These are phyloP conservation scores for Termitomyces sp. DNA, from an alignment of 768 basidiomycete species.

Conservation along the genomic window DNA sequence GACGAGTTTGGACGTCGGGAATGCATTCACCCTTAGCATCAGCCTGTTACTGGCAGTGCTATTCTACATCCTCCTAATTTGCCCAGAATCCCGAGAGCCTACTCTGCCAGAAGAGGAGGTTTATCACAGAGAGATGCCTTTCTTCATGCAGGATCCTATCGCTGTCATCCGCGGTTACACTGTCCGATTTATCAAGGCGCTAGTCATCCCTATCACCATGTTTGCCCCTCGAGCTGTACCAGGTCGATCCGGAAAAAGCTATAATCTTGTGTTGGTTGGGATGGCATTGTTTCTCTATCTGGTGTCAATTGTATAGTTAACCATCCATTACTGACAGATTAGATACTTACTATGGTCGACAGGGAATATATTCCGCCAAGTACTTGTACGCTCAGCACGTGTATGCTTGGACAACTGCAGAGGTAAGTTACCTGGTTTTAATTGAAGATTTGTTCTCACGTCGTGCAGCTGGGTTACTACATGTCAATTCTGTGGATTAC, in stretches of 20 bases:
- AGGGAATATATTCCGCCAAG: conserved; percentile 72
- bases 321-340: neutral
- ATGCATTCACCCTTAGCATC: conserved; percentile 41
- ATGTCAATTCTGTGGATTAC: conserved; percentile 64
- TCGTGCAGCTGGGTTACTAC: conserved; percentile 58
- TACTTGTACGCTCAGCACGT: conserved; percentile 75
- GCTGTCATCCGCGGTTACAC: conserved; percentile 20
- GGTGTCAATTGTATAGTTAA: conserved; percentile 60
- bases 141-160: conserved; percentile 27
- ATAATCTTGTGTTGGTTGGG: conserved; percentile 69
- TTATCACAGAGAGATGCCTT: conserved; percentile 16
- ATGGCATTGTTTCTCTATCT: conserved; percentile 57
- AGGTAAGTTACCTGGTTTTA: conserved; percentile 26
- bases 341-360: conserved; percentile 3
- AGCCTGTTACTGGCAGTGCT: conserved; percentile 30
- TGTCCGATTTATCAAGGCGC: conserved; percentile 30
- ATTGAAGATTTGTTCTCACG: neutral
- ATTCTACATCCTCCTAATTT: conserved; percentile 37
- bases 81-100: conserved; percentile 49
- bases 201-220: conserved; percentile 63
- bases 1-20: conserved; percentile 41
- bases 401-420: conserved; percentile 61
- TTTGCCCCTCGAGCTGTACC: conserved; percentile 56
- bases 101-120: conserved; percentile 14
- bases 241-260: conserved; percentile 48